Conservation (phyloP, 352 stramenopile genomes). For the Phytopythium vexans region DNA sequence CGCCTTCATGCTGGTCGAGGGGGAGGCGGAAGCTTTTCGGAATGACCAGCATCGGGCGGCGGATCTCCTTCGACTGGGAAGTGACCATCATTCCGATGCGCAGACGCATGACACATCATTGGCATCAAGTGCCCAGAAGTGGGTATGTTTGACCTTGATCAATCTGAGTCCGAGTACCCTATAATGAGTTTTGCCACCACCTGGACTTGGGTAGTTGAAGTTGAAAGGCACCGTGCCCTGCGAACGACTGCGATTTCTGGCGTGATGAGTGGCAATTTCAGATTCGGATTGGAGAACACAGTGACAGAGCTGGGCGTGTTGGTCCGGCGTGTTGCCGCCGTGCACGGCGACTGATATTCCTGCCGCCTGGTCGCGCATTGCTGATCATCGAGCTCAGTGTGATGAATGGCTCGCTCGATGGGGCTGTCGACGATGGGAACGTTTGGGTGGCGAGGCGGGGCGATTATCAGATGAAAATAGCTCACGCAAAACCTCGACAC, state of each 20-base stretch:
- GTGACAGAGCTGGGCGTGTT: no score
- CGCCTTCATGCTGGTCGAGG: slow-evolving; percentile 18
- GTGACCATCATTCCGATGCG: slow-evolving; percentile 4
- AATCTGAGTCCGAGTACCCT: no score
- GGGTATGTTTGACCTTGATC: background rate
- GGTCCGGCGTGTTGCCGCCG: no score
- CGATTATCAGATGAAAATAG: background rate
- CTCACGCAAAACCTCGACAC: background rate
- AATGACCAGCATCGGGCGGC: background rate
- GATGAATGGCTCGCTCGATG: no score
- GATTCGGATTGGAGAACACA: no score
- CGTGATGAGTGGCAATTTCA: no score
- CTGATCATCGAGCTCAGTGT: no score
- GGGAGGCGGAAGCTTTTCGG: background rate
- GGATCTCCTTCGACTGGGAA: background rate
- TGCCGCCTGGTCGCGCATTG: background rate
- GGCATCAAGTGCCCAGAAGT: background rate
- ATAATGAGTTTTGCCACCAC: no score
- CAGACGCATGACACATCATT: slow-evolving; percentile 3
- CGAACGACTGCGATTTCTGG: no score
- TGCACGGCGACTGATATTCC: background rate
- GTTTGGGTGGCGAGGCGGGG: background rate
- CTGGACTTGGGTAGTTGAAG: no score
- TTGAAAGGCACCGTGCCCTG: no score
- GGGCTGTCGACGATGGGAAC: no score